Base-by-base conservation (phyloP, 345 rosid genomes). In the Angophora floribunda region DNA sequence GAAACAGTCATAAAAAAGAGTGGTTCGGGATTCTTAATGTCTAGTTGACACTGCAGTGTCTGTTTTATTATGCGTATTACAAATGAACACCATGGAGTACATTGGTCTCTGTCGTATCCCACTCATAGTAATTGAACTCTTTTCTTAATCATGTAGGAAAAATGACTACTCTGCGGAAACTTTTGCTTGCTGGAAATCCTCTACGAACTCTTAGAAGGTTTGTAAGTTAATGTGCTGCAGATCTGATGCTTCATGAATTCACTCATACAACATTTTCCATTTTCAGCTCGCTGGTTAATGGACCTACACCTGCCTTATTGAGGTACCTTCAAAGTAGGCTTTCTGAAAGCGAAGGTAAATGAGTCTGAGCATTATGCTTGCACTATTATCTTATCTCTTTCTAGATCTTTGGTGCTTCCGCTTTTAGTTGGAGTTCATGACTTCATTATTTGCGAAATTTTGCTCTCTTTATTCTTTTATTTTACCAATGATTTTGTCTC, bases 191-290 rank as follows among this genome's bases (percentile, higher is more conserved):
- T 86, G 99, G 99, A 57, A 97, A 97, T 90, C 99, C 98, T 88
- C 87, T 97, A 90, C 94, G 98, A 90, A 94, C 98, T 90, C 94
- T 97, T 87, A 89, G 99, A 93, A 97, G 98, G 99, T 97, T 86
- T 32, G 90, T 24, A 78, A 32, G 47, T 87, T 55, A 28, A 53
- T 51, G 28, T 65, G 51, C 52, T 67, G n/a, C 22, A n/a, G 32
- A 78, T 70, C 75, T 22, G 36, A 86, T 87, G 57, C 52, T 50
- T 87, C 55, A 67, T 49, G 84, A 45, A 10, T 75, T 87, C 70
- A 79, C 82, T 87, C 89, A 86, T 55, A 88, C 57, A 52, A 52
- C 59, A 51, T 53, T n/a, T 85, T 21, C 45, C 44, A 19, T 55
- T 63, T 87, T 89, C 95, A 96, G 99, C 92, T 90, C 99, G 45